Percentiles rank a stretch among this genome's conserved stretches.
Conservation (phyloP, 495 filamentous ascomycete genomes). For the Darksidea phi region DNA sequence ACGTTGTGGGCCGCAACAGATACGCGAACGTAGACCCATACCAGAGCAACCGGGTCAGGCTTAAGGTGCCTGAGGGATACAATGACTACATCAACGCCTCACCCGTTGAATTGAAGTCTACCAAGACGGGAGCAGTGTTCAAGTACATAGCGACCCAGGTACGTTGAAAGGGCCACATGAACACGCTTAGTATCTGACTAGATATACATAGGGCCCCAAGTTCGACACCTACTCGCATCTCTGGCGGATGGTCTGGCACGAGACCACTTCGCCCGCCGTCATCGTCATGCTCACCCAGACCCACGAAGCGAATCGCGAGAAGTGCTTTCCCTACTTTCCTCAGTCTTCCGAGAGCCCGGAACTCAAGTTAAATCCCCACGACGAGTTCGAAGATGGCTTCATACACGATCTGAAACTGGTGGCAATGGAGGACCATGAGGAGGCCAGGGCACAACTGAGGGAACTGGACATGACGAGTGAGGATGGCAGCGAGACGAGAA, state of each 20-base stretch:
- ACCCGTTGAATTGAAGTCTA: constrained; percentile 68
- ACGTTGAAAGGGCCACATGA: constrained; percentile 18
- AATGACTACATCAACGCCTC: constrained; percentile 97
- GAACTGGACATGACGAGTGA: constrained; percentile 56
- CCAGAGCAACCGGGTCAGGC: constrained; percentile 78
- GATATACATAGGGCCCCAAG: constrained; percentile 68
- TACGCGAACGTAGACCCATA: constrained; percentile 86
- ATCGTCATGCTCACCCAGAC: constrained; percentile 96
- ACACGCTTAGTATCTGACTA: not conserved
- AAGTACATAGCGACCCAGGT: constrained; percentile 70
- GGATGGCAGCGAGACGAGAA: constrained; percentile 62
- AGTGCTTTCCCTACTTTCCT: constrained; percentile 92
- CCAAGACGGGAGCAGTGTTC: constrained; percentile 51
- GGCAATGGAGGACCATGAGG: constrained; percentile 49
- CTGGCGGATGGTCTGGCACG: constrained; percentile 95
- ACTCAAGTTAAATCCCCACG: constrained; percentile 54
- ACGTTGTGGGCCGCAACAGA: constrained; percentile 64
- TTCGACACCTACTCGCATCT: constrained; percentile 67
- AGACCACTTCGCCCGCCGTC: constrained; percentile 73
- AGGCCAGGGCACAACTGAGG: constrained; percentile 55
- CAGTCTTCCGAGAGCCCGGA: constrained; percentile 53
- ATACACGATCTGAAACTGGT: constrained; percentile 52
- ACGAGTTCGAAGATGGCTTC: constrained; percentile 66
- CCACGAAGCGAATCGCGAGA: constrained; percentile 75
- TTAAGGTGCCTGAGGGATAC: constrained; percentile 74